Percentiles rank a stretch among this genome's conserved stretches.
Conservation (phyloP, 495 filamentous ascomycete genomes). For the Penicillium longicatenatum region DNA sequence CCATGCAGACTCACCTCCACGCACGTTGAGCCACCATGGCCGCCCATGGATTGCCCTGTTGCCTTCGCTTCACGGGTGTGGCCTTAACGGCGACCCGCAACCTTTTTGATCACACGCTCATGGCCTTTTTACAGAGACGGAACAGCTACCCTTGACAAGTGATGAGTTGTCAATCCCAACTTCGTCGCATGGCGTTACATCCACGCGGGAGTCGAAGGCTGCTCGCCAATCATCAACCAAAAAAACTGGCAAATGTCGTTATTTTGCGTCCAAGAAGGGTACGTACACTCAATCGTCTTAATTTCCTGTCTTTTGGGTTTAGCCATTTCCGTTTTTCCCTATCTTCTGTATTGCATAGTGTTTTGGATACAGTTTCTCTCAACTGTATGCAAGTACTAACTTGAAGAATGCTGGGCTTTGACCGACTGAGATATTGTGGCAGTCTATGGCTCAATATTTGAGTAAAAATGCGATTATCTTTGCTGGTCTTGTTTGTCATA, state of each 20-base stretch:
- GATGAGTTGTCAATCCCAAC: conserved; percentile 38
- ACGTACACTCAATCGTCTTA: conserved; percentile 9
- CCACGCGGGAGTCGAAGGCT: conserved; percentile 15
- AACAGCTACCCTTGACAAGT: conserved; percentile 13
- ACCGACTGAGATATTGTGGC: background rate
- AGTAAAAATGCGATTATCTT: background rate
- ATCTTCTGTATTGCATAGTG: background rate
- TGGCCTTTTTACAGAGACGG: conserved; percentile 20
- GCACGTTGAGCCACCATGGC: conserved; percentile 1
- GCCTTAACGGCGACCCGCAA: conserved; percentile 31
- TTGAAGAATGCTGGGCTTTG: background rate
- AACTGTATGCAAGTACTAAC: background rate
- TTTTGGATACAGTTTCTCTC: background rate
- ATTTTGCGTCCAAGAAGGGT: conserved; percentile 32
- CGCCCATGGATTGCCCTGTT: background rate
- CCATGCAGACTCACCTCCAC: background rate
- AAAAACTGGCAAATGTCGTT: conserved; percentile 30
- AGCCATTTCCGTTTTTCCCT: background rate
- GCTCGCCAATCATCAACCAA: conserved; percentile 25
- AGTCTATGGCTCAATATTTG: background rate
- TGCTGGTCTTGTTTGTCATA: background rate
- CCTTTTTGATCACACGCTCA: conserved; percentile 44
- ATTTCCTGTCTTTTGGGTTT: background rate
- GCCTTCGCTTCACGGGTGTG: conserved; percentile 14
- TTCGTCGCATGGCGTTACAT: conserved; percentile 32